Percentiles rank a stretch among this genome's conserved stretches.
These are phyloP conservation scores for Leccinum colubrinum DNA, from an alignment of 1,284 basidiomycete genomes.

Conservation along the genomic window DNA sequence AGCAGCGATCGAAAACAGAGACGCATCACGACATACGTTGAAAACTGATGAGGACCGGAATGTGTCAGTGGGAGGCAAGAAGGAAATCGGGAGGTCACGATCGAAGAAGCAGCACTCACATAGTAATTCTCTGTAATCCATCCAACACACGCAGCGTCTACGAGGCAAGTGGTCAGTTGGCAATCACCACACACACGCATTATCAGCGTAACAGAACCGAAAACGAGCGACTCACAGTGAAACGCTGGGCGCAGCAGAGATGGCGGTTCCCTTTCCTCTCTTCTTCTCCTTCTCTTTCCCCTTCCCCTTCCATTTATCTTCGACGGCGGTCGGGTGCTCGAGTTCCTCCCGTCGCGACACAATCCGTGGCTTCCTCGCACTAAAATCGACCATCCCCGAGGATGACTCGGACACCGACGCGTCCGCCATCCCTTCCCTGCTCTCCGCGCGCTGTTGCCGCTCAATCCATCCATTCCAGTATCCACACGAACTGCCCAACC, in stretches of 20 bases:
- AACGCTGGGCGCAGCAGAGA: not conserved
- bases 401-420: not conserved
- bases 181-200: not conserved
- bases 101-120: slow-evolving; percentile 34
- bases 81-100: not conserved
- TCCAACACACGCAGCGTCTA: slow-evolving; percentile 57
- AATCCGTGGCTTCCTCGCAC: slow-evolving; percentile 10
- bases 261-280: not conserved
- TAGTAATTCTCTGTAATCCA: slow-evolving; percentile 54
- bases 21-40: slow-evolving; percentile 14
- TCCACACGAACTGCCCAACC: slow-evolving; percentile 45
- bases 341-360: slow-evolving; percentile 13
- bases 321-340: slow-evolving; percentile 8
- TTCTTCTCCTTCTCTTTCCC: slow-evolving; percentile 6
- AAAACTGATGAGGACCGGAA: slow-evolving; percentile 12
- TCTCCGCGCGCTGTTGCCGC: not conserved
- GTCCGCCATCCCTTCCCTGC: not conserved
- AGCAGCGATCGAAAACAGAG: not conserved
- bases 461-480: slow-evolving; percentile 37
- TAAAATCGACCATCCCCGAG: not conserved
- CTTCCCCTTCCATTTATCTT: slow-evolving; percentile 12
- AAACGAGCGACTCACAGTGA: slow-evolving; percentile 26
- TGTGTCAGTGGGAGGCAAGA: not conserved
- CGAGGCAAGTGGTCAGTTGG: slow-evolving; percentile 8
- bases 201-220: not conserved